These are phyloP conservation scores for Parietichytrium sp. DNA, from an alignment of 108 stramenopile genomes.

Conservation along the genomic window DNA sequence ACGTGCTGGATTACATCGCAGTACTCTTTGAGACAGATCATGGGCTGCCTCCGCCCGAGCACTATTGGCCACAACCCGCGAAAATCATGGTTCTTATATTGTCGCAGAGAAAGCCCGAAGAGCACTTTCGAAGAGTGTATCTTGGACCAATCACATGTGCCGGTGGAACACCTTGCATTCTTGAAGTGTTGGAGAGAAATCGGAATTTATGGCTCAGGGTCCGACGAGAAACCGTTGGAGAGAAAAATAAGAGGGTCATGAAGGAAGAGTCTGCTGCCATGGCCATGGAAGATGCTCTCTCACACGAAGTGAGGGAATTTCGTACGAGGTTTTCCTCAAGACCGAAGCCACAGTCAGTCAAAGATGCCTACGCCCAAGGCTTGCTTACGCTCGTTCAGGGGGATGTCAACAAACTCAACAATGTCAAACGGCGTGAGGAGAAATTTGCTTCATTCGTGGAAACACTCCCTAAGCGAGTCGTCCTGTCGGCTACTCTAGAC, in stretches of 20 bases:
- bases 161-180: neutral
- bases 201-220: slow-evolving; percentile 12
- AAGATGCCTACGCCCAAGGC: no score
- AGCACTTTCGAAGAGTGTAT: slow-evolving; percentile 18
- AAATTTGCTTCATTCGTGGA: no score
- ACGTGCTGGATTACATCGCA: neutral
- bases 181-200: slow-evolving; percentile 29
- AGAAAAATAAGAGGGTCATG: neutral
- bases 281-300: neutral
- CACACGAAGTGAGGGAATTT: neutral
- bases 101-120: neutral
- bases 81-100: neutral
- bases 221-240: neutral
- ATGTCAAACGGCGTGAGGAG: no score
- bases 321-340: no score
- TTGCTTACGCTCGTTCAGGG: no score
- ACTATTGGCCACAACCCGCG: neutral
- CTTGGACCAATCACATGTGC: neutral
- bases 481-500: no score
- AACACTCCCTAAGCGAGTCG: no score
- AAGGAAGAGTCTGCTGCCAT: neutral
- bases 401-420: no score
- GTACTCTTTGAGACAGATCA: neutral
- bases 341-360: no score
- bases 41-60: neutral